phyloP scores from a whole-genome alignment of 2,329 filamentous ascomycete species.

The Aspergillus viridinutans region DNA sequence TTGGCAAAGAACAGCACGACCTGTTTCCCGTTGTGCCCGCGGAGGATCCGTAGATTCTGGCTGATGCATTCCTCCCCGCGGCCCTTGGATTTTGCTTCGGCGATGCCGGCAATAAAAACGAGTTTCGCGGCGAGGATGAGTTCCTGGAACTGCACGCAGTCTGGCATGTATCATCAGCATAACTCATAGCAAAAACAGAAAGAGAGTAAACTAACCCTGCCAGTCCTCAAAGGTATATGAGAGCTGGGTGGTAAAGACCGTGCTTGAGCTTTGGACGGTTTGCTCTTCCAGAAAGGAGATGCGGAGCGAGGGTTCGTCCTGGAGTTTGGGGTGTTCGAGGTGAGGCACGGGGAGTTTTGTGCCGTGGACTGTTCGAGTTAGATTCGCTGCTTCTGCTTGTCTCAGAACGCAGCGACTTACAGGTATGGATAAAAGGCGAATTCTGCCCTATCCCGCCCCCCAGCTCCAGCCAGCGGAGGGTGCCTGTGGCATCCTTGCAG shows the following conservation, averaged over 20 bases:
- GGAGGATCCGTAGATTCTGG: conserved; percentile 40
- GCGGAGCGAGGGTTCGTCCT: conserved; percentile 30
- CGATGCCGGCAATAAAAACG: conserved; percentile 39
- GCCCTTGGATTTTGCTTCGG: conserved; percentile 42
- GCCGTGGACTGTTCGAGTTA: conserved; percentile 26
- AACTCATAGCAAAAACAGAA: neutral
- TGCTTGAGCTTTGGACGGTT: conserved; percentile 37
- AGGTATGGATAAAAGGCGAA: conserved; percentile 35
- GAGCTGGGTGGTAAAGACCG: conserved; percentile 38
- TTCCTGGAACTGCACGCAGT: conserved; percentile 41
- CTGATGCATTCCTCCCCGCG: conserved; percentile 44
- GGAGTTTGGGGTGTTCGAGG: conserved; percentile 39
- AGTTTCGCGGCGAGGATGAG: conserved; percentile 35
- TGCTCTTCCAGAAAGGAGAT: conserved; percentile 43
- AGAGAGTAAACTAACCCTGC: conserved; percentile 25
- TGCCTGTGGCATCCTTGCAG: conserved; percentile 35
- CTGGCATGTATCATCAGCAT: conserved; percentile 15
- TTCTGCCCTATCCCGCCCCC: conserved; percentile 36
- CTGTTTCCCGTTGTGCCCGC: conserved; percentile 30
- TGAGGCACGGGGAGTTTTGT: conserved; percentile 39
- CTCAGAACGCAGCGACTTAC: conserved; percentile 20
- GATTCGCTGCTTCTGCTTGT: neutral
- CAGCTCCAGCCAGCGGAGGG: conserved; percentile 34
- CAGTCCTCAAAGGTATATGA: conserved; percentile 42
- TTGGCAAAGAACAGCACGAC: conserved; percentile 41